A percentile compares a stretch with the other conserved stretches of the same genome.
These are phyloP conservation scores for Trypanosoma platydactyli DNA, from an alignment of 208 protist genomes.

Conservation along the genomic window DNA sequence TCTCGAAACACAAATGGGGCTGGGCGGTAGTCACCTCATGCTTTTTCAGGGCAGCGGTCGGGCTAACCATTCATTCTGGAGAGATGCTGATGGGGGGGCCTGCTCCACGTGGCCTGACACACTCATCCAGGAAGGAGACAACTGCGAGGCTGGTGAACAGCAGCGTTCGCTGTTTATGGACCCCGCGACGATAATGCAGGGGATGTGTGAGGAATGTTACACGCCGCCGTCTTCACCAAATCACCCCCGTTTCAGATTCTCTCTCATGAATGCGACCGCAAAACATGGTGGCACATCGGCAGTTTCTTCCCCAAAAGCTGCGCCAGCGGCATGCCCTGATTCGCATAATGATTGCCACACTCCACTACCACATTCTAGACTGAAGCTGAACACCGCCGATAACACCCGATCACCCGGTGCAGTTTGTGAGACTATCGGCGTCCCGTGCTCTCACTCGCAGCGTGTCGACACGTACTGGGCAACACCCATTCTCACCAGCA, in stretches of 20 bases:
- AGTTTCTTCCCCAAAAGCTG: neutral
- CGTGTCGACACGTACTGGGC: constrained; percentile 7
- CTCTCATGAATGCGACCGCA: neutral
- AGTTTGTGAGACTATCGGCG: neutral
- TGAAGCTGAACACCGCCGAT: neutral
- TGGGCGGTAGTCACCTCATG: constrained; percentile 22
- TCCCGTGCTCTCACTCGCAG: constrained; percentile 5
- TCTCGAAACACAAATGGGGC: constrained; percentile 27
- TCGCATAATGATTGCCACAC: constrained; percentile 14
- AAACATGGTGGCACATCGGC: neutral
- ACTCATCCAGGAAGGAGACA: neutral
- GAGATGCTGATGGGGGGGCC: neutral
- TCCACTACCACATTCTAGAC: constrained; percentile 3
- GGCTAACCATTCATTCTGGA: neutral
- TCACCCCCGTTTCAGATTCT: neutral
- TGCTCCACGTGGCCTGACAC: neutral
- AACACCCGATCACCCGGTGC: neutral
- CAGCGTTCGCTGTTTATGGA: neutral
- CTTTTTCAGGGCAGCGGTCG: constrained; percentile 5
- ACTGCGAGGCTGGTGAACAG: neutral
- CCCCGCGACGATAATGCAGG: neutral
- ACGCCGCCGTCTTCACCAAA: constrained; percentile 13
- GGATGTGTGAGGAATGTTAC: constrained; percentile 5
- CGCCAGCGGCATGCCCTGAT: neutral
- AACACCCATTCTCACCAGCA: constrained; percentile 3